A percentile compares a stretch with the other conserved stretches of the same genome.
Evolutionary conservation across 2,329 filamentous ascomycete genomes (phyloP).

Genomic region (Aspergillus fructus): DNA sequence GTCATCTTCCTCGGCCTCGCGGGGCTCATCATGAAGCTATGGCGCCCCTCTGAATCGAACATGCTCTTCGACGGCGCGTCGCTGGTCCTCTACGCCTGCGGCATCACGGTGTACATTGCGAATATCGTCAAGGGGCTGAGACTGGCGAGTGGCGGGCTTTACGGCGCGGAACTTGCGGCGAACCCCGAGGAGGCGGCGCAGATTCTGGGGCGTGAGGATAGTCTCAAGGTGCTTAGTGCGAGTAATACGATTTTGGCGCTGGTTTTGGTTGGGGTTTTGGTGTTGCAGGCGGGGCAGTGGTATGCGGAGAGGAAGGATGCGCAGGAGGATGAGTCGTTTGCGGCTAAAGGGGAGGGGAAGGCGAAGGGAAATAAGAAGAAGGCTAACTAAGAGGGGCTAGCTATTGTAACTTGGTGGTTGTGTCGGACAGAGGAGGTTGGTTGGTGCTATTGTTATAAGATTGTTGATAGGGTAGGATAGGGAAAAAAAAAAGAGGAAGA

Average conservation of each 20-base stretch:
- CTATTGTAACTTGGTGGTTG: background rate
- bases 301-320: constrained; percentile 93
- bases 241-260: constrained; percentile 96
- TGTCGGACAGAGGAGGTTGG: background rate
- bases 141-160: constrained; percentile 73
- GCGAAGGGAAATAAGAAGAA: constrained; percentile 26
- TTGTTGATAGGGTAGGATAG: constrained; percentile 1
- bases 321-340: constrained; percentile 69
- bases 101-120: constrained; percentile 86
- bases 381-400: background rate
- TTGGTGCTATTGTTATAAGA: background rate
- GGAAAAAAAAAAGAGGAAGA: background rate
- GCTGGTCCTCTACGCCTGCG: constrained; percentile 75
- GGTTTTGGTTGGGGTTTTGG: constrained; percentile 84
- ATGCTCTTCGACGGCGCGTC: constrained; percentile 85
- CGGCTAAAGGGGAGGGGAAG: constrained; percentile 15
- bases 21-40: constrained; percentile 91
- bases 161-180: constrained; percentile 49
- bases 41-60: constrained; percentile 89
- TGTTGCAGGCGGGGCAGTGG: constrained; percentile 96
- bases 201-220: constrained; percentile 80
- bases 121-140: constrained; percentile 96
- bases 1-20: constrained; percentile 83
- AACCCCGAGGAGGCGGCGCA: constrained; percentile 58
- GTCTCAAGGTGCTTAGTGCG: constrained; percentile 82